A percentile compares a stretch with the other conserved stretches of the same genome.
phyloP scores from a whole-genome alignment of 306 rosid genomes.

The Citrullus amarus region DNA sequence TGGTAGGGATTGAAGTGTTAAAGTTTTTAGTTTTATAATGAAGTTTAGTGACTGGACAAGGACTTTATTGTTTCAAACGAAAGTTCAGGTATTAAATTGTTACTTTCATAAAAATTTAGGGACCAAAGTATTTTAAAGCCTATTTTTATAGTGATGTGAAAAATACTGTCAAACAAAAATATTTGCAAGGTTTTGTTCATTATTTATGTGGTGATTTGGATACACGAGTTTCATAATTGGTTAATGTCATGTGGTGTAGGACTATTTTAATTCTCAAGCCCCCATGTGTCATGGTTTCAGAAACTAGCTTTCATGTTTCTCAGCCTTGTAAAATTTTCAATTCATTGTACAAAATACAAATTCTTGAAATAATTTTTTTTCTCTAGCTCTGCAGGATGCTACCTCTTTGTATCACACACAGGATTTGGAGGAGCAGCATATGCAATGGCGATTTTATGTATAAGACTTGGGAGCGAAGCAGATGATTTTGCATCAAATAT shows the following conservation, averaged over 20 bases:
- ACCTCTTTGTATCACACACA: conserved; percentile 82
- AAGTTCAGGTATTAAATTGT: too few relatives aligned
- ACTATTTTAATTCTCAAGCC: background rate
- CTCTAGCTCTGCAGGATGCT: conserved; percentile 66
- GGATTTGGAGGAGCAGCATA: conserved; percentile 90
- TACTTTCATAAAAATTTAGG: too few relatives aligned
- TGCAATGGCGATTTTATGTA: conserved; percentile 75
- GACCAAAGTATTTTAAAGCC: too few relatives aligned
- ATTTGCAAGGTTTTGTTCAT: background rate
- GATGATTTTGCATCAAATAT: conserved; percentile 29
- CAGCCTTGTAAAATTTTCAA: conserved; percentile 4
- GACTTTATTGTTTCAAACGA: too few relatives aligned
- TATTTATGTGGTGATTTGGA: background rate
- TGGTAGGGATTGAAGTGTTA: background rate
- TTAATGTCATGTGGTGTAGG: background rate
- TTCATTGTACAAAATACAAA: conserved; percentile 3
- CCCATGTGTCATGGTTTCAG: background rate
- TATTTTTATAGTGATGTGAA: background rate
- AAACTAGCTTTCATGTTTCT: background rate
- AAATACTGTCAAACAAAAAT: background rate
- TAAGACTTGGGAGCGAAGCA: conserved; percentile 45
- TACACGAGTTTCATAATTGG: background rate
- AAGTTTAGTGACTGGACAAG: too few relatives aligned
- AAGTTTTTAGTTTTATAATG: too few relatives aligned
- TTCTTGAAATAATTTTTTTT: conserved; percentile 9